A percentile compares a stretch with the other conserved stretches of the same genome.
These are phyloP conservation scores for Suillus bovinus DNA, from an alignment of 768 basidiomycete genomes.

Conservation along the genomic window DNA sequence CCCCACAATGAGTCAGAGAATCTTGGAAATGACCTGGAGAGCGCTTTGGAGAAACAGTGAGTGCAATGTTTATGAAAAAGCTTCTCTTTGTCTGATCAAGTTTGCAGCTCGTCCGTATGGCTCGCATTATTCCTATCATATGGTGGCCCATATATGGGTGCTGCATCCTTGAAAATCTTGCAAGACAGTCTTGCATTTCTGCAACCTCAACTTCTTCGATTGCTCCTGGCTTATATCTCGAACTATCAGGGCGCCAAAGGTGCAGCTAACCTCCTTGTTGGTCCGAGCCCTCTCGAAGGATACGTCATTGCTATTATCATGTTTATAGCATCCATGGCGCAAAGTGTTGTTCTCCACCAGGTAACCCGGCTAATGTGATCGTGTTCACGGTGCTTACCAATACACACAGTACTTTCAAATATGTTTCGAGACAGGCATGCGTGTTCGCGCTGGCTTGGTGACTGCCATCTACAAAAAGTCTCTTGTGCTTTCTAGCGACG, in stretches of 20 bases:
- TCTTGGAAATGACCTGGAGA: conserved; percentile 61
- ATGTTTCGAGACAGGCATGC: conserved; percentile 86
- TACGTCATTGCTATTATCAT: conserved; percentile 76
- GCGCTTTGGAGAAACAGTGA: conserved; percentile 64
- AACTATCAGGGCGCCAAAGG: conserved; percentile 61
- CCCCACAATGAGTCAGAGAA: conserved; percentile 67
- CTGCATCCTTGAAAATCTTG: conserved; percentile 64
- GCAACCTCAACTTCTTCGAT: conserved; percentile 85
- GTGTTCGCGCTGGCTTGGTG: conserved; percentile 86
- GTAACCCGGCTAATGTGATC: conserved; percentile 33
- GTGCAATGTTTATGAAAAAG: conserved; percentile 21
- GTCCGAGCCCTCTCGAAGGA: conserved; percentile 57
- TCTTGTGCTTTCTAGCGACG: conserved; percentile 83
- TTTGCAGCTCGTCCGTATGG: conserved; percentile 62
- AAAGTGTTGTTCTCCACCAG: conserved; percentile 82
- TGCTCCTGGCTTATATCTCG: conserved; percentile 80
- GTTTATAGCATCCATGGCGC: conserved; percentile 77
- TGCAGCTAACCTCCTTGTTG: conserved; percentile 23
- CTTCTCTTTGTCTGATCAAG: neutral
- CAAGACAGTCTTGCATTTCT: conserved; percentile 83
- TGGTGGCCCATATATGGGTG: conserved; percentile 70
- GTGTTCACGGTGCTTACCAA: conserved; percentile 1
- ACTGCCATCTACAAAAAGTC: conserved; percentile 86
- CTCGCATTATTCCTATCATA: conserved; percentile 75
- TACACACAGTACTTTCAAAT: conserved; percentile 75